phyloP scores from a whole-genome alignment of 2,329 filamentous ascomycete genomes.

The Ophiocordyceps camponoti-floridani region DNA sequence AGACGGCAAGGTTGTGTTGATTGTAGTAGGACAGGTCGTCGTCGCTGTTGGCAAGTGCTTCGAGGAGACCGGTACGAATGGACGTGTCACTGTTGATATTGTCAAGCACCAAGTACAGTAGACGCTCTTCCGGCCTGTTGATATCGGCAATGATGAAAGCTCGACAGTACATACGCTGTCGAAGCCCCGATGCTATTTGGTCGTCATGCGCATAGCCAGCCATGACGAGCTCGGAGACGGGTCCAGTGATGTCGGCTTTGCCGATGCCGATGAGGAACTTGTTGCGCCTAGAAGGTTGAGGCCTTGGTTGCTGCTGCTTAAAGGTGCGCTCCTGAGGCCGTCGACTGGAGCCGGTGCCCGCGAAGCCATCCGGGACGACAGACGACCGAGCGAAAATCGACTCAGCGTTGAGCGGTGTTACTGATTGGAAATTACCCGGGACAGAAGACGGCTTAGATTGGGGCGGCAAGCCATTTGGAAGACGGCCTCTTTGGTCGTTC shows the following conservation, averaged over 20 bases:
- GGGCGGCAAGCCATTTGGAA: not conserved
- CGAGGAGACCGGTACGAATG: slow-evolving; percentile 68
- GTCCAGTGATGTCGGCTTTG: slow-evolving; percentile 45
- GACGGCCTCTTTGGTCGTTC: not conserved
- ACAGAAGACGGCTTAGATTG: not conserved
- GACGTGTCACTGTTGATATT: slow-evolving; percentile 79
- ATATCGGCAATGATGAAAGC: slow-evolving; percentile 50
- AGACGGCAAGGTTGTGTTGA: slow-evolving; percentile 70
- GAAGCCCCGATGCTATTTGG: slow-evolving; percentile 67
- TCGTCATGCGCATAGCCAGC: slow-evolving; percentile 82
- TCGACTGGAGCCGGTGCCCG: no score
- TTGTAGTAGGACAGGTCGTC: slow-evolving; percentile 56
- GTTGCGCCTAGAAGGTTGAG: slow-evolving; percentile 6
- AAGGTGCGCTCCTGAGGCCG: not conserved
- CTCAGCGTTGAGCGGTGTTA: no score
- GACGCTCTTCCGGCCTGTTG: slow-evolving; percentile 46
- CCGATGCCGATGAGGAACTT: slow-evolving; percentile 35
- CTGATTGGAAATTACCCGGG: not conserved
- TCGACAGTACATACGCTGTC: slow-evolving; percentile 75
- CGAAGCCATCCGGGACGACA: not conserved
- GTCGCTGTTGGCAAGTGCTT: slow-evolving; percentile 52
- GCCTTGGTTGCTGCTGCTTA: not conserved
- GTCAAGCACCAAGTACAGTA: slow-evolving; percentile 82
- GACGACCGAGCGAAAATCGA: no score
- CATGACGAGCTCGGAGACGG: slow-evolving; percentile 77